A percentile compares a stretch with the other conserved stretches of the same genome.
Conservation (phyloP, 805 yeast species). For the Yueomyces sp. region DNA sequence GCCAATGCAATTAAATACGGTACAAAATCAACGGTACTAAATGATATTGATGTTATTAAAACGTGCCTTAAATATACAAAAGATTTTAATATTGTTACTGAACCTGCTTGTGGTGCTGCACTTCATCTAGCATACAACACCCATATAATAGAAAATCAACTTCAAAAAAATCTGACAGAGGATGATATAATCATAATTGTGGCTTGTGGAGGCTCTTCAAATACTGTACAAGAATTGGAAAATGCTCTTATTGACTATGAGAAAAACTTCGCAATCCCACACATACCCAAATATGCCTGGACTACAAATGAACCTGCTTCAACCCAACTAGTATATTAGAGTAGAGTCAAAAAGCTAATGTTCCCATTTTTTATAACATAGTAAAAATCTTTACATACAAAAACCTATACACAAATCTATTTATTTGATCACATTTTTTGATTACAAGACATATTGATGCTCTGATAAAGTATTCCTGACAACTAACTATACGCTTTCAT, state of each 20-base stretch:
- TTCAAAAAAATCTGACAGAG: constrained; percentile 6
- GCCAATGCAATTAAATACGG: constrained; percentile 29
- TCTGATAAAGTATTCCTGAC: no score
- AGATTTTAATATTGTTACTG: constrained; percentile 40
- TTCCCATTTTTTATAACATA: no score
- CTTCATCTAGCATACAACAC: constrained; percentile 36
- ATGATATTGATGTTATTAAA: constrained; percentile 42
- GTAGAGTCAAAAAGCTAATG: no score
- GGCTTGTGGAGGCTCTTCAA: constrained; percentile 45
- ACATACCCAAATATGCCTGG: no score
- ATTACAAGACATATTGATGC: no score
- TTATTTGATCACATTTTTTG: no score
- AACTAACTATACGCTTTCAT: no score
- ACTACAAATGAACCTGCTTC: no score
- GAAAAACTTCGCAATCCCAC: no score
- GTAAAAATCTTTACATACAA: no score
- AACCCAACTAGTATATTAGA: no score
- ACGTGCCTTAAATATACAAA: constrained; percentile 38
- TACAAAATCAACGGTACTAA: constrained; percentile 30
- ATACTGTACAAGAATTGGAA: constrained; percentile 20
- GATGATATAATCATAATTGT: constrained; percentile 39
- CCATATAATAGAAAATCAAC: constrained; percentile 6
- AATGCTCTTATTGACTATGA: constrained; percentile 1
- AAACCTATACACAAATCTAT: no score
- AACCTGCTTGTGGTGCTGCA: constrained; percentile 68